Evolutionary conservation across 768 basidiomycete genomes (phyloP), one percentile per base, ranked within the genome.

Genomic region (Glaciozyma antarctica): DNA sequence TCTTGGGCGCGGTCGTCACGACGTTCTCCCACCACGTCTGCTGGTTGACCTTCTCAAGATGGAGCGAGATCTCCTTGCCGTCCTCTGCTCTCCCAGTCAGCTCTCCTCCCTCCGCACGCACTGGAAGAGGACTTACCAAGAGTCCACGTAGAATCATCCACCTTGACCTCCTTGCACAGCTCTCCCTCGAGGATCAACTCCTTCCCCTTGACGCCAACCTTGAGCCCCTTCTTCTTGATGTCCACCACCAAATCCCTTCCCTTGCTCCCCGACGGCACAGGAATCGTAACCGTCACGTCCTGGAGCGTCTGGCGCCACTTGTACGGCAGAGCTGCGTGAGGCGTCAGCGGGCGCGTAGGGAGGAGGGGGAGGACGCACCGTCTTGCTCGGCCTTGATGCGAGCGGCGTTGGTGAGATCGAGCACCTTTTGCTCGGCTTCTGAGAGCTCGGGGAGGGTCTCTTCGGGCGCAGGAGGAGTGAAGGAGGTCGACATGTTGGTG

Each of bases 1-100:
- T 86, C 81, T 92, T 97, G 19, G 95, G 91, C 74, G 95, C 91
- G 73, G 94, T 89, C 2, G 87, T 87, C 58, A 98, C 79, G 69
- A 98, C 87, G 76, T 97, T 92, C 76, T 91, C 88, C 95, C 95
- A 99, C 95, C 95, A 98, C 64, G 88, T 84, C 76, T 88, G 84
- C 68, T 88, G 79, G 77, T 92, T 89, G 60, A 88, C 71, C 76
- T 94, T 93, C 77, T 92, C 89, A 51, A 93, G 82, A 73, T 90
- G 88, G 58, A 94, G 80, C 22, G 82, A 78, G 60, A 94, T 79
- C 12, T 78, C 78, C 64, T 86, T 79, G 69, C 86, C 85, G 76
- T 93, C 90, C 81, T 90, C 90, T 93, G 60, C 41, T 26, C 51
- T 5, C 24, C 51, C 19, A 34, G 41, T 58, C 26, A 41, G 41